Evolutionary conservation across 1,284 basidiomycete species (phyloP).

Genomic region (Cutaneotrichosporon mucoides): DNA sequence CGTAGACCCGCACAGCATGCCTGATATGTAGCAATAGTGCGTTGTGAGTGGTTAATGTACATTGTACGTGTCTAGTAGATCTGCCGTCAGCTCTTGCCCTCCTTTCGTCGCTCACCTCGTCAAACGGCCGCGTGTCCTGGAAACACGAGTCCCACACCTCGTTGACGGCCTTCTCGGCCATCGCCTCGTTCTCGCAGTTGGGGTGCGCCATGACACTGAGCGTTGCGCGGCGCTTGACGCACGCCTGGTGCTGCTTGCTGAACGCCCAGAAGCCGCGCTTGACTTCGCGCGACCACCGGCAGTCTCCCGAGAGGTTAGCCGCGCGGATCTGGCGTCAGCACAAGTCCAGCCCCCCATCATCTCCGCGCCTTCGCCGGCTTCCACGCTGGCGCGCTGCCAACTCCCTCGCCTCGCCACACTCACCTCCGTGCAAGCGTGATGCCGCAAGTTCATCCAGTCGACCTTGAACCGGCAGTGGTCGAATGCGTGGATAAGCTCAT

Average conservation of each 20-base stretch:
- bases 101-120: slow-evolving; percentile 64
- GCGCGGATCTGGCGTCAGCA: slow-evolving; percentile 71
- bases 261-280: slow-evolving; percentile 69
- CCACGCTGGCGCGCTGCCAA: no score
- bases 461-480: slow-evolving; percentile 93
- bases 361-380: neutral
- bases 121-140: slow-evolving; percentile 91
- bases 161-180: slow-evolving; percentile 84
- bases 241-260: slow-evolving; percentile 90
- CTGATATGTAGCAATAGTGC: neutral
- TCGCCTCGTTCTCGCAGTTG: slow-evolving; percentile 66
- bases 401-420: no score
- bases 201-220: slow-evolving; percentile 77
- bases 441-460: slow-evolving; percentile 82
- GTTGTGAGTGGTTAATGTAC: neutral
- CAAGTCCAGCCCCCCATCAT: neutral
- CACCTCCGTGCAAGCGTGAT: slow-evolving; percentile 95
- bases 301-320: slow-evolving; percentile 89
- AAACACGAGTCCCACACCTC: slow-evolving; percentile 97
- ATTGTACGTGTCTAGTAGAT: slow-evolving; percentile 12
- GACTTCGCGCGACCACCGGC: slow-evolving; percentile 74
- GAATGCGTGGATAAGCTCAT: slow-evolving; percentile 94
- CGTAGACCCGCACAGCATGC: no score
- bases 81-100: slow-evolving; percentile 6
- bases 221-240: slow-evolving; percentile 81